Conservation (phyloP, 192 early-diverging fungal genomes). For the Cetraspora pellucida region DNA sequence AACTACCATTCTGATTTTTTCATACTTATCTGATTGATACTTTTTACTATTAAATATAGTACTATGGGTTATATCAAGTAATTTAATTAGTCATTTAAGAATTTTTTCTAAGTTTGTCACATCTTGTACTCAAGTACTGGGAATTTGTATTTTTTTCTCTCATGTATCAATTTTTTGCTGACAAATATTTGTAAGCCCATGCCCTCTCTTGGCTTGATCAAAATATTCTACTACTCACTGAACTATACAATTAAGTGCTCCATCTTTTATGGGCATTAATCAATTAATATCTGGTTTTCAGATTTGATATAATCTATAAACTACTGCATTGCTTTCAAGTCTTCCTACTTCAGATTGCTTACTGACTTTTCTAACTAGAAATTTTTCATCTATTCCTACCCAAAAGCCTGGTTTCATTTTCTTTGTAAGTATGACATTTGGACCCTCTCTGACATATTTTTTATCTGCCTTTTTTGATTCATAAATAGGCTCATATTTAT, state of each 20-base stretch:
- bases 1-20: no score
- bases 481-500: conserved; percentile 18
- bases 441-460: neutral
- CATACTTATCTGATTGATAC: conserved; percentile 1
- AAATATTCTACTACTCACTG: conserved; percentile 20
- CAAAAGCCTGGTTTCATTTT: conserved; percentile 8
- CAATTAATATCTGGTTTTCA: conserved; percentile 16
- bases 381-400: conserved; percentile 15
- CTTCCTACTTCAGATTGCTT: neutral
- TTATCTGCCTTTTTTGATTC: conserved; percentile 14
- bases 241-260: conserved; percentile 22
- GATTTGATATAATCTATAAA: conserved; percentile 27
- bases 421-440: conserved; percentile 9
- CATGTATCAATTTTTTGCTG: no score
- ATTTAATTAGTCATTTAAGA: neutral
- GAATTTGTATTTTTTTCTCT: no score
- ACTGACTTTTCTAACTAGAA: neutral
- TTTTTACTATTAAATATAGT: conserved; percentile 21
- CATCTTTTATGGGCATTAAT: conserved; percentile 30
- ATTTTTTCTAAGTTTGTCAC: neutral
- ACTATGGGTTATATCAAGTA: conserved; percentile 6
- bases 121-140: no score
- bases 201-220: neutral
- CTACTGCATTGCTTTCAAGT: conserved; percentile 18
- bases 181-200: neutral